These are phyloP conservation scores for Albatrellus sp. DNA, from an alignment of 1,284 basidiomycete species.

Conservation along the genomic window DNA sequence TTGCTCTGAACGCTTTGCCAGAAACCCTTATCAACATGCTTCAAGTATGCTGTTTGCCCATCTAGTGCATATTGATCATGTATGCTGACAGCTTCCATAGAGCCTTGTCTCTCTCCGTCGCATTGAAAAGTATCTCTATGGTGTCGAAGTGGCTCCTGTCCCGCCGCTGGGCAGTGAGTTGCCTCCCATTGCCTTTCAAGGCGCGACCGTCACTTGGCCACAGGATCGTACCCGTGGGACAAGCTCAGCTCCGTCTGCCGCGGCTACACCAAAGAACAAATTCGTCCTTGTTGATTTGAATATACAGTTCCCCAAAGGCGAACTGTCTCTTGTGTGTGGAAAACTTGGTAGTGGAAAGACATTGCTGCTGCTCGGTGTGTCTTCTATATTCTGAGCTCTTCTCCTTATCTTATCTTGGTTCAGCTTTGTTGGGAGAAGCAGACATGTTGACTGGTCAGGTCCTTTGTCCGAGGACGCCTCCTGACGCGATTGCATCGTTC, in stretches of 20 bases:
- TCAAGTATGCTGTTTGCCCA: slow-evolving; percentile 33
- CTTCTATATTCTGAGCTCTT: neutral
- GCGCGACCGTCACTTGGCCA: slow-evolving; percentile 86
- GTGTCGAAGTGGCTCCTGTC: slow-evolving; percentile 55
- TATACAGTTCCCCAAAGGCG: slow-evolving; percentile 66
- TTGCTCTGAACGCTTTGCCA: slow-evolving; percentile 74
- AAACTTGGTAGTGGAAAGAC: slow-evolving; percentile 79
- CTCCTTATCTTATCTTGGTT: slow-evolving; percentile 2
- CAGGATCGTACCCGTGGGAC: slow-evolving; percentile 41
- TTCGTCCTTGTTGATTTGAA: slow-evolving; percentile 77
- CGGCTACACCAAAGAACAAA: slow-evolving; percentile 63
- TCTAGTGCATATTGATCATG: neutral
- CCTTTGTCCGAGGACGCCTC: slow-evolving; percentile 72
- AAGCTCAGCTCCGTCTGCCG: slow-evolving; percentile 34
- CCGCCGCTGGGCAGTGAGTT: slow-evolving; percentile 43
- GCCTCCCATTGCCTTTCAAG: slow-evolving; percentile 59
- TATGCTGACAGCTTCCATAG: slow-evolving; percentile 20
- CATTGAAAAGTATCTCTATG: slow-evolving; percentile 80
- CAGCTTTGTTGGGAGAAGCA: slow-evolving; percentile 82
- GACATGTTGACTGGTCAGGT: slow-evolving; percentile 76
- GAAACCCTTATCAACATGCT: slow-evolving; percentile 85
- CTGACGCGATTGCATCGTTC: slow-evolving; percentile 62
- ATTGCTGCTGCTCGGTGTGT: slow-evolving; percentile 54
- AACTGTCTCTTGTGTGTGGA: slow-evolving; percentile 76
- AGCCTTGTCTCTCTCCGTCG: slow-evolving; percentile 78